phyloP scores from a whole-genome alignment of 345 rosid species.

The Eucalyptus sideroxylon region DNA sequence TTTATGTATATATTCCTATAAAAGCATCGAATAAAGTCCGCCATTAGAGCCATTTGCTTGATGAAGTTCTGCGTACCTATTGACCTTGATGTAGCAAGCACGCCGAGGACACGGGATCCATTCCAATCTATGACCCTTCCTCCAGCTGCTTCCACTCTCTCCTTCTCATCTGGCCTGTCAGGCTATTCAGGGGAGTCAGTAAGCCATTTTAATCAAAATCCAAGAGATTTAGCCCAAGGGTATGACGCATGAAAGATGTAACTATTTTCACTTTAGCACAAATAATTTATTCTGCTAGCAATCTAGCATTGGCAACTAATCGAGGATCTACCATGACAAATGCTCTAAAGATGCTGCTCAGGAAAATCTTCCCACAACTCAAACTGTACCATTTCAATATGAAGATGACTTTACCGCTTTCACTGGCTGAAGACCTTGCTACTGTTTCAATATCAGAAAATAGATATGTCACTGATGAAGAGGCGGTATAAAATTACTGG shows the following conservation, averaged over 20 bases:
- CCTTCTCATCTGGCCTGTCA: slow-evolving; percentile 67
- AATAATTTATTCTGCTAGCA: rapidly evolving
- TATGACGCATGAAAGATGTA: background rate
- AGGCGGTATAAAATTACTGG: background rate
- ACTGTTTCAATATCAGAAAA: background rate
- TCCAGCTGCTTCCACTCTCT: slow-evolving; percentile 82
- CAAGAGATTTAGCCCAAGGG: background rate
- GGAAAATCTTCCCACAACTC: background rate
- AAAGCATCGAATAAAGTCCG: background rate
- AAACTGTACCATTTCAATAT: background rate
- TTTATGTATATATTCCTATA: background rate
- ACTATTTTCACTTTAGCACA: background rate
- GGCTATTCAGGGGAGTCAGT: slow-evolving; percentile 24
- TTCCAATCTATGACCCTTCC: slow-evolving; percentile 93
- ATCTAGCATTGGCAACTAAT: background rate
- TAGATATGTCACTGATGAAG: background rate
- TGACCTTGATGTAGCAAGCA: slow-evolving; percentile 97
- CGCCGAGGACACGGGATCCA: slow-evolving; percentile 90
- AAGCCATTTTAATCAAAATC: background rate
- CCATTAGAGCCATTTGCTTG: background rate
- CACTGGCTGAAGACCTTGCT: background rate
- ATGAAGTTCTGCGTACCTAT: slow-evolving; percentile 38
- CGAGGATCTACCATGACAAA: background rate
- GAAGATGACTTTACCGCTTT: background rate
- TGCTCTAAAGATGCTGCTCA: background rate